Base-by-base conservation (phyloP, 2,329 filamentous ascomycete genomes). In the Diaporthe vexans region DNA sequence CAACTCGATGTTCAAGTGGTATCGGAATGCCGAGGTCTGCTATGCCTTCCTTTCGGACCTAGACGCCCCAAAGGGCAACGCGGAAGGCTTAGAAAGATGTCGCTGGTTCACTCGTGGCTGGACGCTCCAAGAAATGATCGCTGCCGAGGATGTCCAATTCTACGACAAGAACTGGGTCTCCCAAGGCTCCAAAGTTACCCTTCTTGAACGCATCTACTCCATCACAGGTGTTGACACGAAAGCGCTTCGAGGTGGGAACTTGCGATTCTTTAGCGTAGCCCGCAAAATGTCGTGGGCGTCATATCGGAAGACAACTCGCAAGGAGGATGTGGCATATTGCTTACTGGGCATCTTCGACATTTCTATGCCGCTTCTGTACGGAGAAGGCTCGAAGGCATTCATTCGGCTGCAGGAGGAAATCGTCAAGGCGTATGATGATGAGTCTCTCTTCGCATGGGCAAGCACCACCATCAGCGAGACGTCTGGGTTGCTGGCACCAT, bases 121-220 rank as follows among this genome's bases (percentile, higher is more conserved):
- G 29, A 33, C 29, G 29, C 29, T 33, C 29, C 29, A 33, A 33
- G 29, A 33, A 33, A 33, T 33, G n/a, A 40, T 78, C 19, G 77
- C 73, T 2, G 63, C 77, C 0, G 46, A 17, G 17, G 26, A 68
- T 0, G 33, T 79, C 19, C 56, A 57, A 21, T 80, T 78, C 59
- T 79, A 71, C 51, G 72, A 65, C 65, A 57, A 43, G 46, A 69
- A 71, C 33, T 78, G 76, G 78, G 57, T 24, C 11, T 58, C 37
- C 15, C 57, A 71, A 6, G 72, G 72, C 17, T 48, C 72, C 37
- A 63, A 71, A 33, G 54, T 21, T 0, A 54, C 26, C 21, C 74
- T 56, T 11, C 71, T 80, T 8, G 73, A 78, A 15, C 35, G 33
- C 4, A 74, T 78, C 29, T 79, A 78, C n/a, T 46, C 40, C 1